phyloP scores from a whole-genome alignment of 345 rosid genomes.

The Capsella bursapastoris region DNA sequence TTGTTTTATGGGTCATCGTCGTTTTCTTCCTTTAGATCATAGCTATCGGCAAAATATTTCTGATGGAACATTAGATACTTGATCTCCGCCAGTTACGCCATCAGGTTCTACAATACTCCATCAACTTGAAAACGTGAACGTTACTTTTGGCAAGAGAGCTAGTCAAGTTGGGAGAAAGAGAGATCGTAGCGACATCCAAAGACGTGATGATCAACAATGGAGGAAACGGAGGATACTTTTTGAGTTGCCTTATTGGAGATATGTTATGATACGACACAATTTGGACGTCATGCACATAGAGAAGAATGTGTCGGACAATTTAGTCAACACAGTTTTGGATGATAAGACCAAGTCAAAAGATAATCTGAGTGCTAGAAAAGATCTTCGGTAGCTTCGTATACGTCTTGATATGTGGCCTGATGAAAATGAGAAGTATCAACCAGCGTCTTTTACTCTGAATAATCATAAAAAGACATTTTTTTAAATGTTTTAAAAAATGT shows the following conservation, averaged over 20 bases:
- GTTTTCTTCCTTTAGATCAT: not conserved
- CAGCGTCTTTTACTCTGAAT: not conserved
- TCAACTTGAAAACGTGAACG: not conserved
- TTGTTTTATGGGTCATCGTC: not conserved
- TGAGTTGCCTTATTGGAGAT: not conserved
- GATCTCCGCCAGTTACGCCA: not conserved
- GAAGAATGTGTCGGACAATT: not conserved
- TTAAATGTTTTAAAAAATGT: not conserved
- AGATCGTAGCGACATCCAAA: not conserved
- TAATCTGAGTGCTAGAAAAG: not conserved
- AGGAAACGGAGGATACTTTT: not conserved
- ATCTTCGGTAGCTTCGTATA: not conserved
- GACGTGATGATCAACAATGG: not conserved
- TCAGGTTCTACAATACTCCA: not conserved
- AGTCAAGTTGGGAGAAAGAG: not conserved
- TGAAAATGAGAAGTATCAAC: not conserved
- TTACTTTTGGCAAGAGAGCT: not conserved
- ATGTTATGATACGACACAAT: not conserved
- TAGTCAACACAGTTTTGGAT: not conserved
- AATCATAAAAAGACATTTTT: not conserved
- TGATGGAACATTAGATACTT: not conserved
- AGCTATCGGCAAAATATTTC: not conserved
- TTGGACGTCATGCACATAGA: conserved; percentile 11
- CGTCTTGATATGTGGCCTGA: not conserved
- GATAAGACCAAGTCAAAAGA: not conserved